phyloP scores from a whole-genome alignment of 352 stramenopile genomes.

The Pythium scleroteichum region DNA sequence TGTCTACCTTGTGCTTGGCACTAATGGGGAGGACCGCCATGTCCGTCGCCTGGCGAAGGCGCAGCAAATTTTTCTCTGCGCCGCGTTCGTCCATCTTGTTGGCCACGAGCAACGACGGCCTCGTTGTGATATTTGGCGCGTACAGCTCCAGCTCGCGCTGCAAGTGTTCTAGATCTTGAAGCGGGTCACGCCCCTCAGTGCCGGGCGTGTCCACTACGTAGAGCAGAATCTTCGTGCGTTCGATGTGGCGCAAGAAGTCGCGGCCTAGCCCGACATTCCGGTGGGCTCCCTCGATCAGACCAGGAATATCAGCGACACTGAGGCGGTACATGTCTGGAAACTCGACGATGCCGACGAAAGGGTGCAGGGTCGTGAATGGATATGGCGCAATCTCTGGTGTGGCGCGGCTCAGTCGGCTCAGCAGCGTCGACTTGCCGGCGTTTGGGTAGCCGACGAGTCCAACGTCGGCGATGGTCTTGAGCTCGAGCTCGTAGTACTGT shows the following conservation, averaged over 20 bases:
- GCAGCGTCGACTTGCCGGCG: constrained; percentile 96
- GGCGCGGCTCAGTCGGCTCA: constrained; percentile 92
- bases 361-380: constrained; percentile 97
- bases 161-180: constrained; percentile 76
- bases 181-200: constrained; percentile 74
- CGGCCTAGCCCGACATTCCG: constrained; percentile 97
- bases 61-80: constrained; percentile 79
- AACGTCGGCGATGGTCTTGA: constrained; percentile 98
- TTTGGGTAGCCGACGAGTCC: constrained; percentile 99
- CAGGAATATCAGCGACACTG: constrained; percentile 89
- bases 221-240: constrained; percentile 94
- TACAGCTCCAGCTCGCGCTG: constrained; percentile 88
- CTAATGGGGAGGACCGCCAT: constrained; percentile 81
- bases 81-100: constrained; percentile 91
- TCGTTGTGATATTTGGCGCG: constrained; percentile 80
- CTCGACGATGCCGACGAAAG: constrained; percentile 94
- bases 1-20: constrained; percentile 86
- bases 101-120: constrained; percentile 81
- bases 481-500: constrained; percentile 96
- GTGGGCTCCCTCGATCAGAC: constrained; percentile 91
- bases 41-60: constrained; percentile 68
- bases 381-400: constrained; percentile 96
- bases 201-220: constrained; percentile 85
- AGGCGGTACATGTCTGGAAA: constrained; percentile 93
- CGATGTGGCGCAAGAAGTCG: constrained; percentile 98